Conservation (phyloP, 306 rosid species). For the Cicer pinnatifidum region DNA sequence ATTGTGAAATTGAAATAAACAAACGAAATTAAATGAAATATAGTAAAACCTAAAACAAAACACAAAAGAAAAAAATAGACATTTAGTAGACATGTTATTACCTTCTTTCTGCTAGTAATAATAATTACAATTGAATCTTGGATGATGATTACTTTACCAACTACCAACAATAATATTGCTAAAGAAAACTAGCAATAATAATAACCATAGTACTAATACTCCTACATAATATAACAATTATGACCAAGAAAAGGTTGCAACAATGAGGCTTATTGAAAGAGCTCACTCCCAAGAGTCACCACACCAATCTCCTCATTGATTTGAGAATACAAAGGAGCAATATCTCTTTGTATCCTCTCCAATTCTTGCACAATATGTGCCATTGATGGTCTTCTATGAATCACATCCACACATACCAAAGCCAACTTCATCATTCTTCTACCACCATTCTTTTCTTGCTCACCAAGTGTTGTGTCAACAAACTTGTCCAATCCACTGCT, state of each 20-base stretch:
- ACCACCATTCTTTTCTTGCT: neutral
- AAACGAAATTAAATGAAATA: too few relatives aligned
- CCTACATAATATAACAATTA: neutral
- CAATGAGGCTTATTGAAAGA: constrained; percentile 53
- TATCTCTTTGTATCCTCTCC: constrained; percentile 53
- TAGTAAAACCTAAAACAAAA: too few relatives aligned
- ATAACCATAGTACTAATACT: neutral
- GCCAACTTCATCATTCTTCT: constrained; percentile 31
- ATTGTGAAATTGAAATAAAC: too few relatives aligned
- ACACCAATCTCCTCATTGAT: constrained; percentile 55
- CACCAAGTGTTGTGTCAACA: neutral
- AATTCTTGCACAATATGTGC: constrained; percentile 31
- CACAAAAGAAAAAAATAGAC: too few relatives aligned
- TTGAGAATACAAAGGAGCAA: constrained; percentile 49
- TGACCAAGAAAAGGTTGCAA: constrained; percentile 26
- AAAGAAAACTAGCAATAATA: neutral
- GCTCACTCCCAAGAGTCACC: constrained; percentile 83
- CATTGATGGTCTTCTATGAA: constrained; percentile 21
- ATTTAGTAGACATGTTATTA: too few relatives aligned
- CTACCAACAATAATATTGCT: neutral
- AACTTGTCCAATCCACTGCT: constrained; percentile 10
- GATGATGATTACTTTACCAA: neutral
- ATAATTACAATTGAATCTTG: neutral
- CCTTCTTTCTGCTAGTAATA: too few relatives aligned
- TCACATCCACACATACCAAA: constrained; percentile 15